phyloP scores from a whole-genome alignment of 305 asterid genomes.

The Fraxinus floribunda region DNA sequence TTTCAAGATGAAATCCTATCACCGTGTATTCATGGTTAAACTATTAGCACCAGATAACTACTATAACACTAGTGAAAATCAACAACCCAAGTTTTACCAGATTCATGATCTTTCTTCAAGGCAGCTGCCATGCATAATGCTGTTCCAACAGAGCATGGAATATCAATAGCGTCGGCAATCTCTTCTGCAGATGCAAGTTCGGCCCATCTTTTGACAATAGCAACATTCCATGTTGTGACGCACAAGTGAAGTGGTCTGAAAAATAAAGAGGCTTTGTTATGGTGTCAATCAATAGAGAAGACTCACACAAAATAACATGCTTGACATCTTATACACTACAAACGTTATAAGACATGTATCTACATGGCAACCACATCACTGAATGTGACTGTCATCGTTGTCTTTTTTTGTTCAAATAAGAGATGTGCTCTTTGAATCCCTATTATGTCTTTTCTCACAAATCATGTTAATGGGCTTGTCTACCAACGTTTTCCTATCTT shows the following conservation, averaged over 20 bases:
- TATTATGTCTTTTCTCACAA: background rate
- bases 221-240: slow-evolving; percentile 85
- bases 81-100: slow-evolving; percentile 49
- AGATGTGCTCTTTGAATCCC: background rate
- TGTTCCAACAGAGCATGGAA: slow-evolving; percentile 84
- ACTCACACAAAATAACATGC: background rate
- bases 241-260: slow-evolving; percentile 94
- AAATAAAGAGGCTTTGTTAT: slow-evolving; percentile 30
- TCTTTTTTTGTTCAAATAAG: background rate
- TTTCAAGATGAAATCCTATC: slow-evolving; percentile 1
- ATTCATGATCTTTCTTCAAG: slow-evolving; percentile 84
- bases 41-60: slow-evolving; percentile 9
- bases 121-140: slow-evolving; percentile 99
- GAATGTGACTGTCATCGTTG: background rate
- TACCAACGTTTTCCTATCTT: background rate
- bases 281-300: slow-evolving; percentile 24
- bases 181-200: slow-evolving; percentile 82
- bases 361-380: background rate
- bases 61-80: slow-evolving; percentile 12
- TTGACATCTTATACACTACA: background rate
- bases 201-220: slow-evolving; percentile 86
- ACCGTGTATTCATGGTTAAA: slow-evolving; percentile 5
- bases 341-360: background rate
- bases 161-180: slow-evolving; percentile 77
- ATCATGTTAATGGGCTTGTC: background rate